Evolutionary conservation across 495 filamentous ascomycete genomes (phyloP).

Genomic region (Physcia stellaris): DNA sequence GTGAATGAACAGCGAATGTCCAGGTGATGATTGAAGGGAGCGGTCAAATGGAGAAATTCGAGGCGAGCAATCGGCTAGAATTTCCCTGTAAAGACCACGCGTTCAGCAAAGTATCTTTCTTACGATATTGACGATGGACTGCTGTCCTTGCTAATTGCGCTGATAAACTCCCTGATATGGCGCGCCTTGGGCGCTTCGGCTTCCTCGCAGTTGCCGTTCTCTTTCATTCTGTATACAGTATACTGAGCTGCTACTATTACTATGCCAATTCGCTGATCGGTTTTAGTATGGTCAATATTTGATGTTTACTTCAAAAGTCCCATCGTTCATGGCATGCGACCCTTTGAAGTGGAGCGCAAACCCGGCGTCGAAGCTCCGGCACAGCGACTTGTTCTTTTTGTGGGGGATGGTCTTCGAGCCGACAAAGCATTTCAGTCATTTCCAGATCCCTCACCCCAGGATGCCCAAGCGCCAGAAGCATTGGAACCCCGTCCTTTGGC

Average conservation of each 20-base stretch:
- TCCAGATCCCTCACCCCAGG: constrained; percentile 69
- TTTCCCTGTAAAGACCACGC: no score
- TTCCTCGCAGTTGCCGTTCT: constrained; percentile 85
- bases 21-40: no score
- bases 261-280: no score
- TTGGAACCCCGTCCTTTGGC: constrained; percentile 58
- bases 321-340: constrained; percentile 88
- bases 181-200: constrained; percentile 65
- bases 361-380: constrained; percentile 57
- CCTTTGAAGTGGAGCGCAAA: constrained; percentile 55
- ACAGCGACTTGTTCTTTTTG: constrained; percentile 81
- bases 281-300: constrained; percentile 94
- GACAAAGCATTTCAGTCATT: constrained; percentile 97
- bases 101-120: no score
- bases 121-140: no score
- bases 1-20: no score
- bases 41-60: no score
- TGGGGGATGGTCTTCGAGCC: constrained; percentile 94
- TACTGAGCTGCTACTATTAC: no score
- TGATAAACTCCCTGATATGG: constrained; percentile 36
- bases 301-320: constrained; percentile 99
- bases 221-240: constrained; percentile 92
- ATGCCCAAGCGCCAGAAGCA: constrained; percentile 29
- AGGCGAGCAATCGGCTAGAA: no score
- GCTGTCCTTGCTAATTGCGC: neutral